These are phyloP conservation scores for Seiridium cupressi DNA, from an alignment of 2,329 filamentous ascomycete species.

Conservation along the genomic window DNA sequence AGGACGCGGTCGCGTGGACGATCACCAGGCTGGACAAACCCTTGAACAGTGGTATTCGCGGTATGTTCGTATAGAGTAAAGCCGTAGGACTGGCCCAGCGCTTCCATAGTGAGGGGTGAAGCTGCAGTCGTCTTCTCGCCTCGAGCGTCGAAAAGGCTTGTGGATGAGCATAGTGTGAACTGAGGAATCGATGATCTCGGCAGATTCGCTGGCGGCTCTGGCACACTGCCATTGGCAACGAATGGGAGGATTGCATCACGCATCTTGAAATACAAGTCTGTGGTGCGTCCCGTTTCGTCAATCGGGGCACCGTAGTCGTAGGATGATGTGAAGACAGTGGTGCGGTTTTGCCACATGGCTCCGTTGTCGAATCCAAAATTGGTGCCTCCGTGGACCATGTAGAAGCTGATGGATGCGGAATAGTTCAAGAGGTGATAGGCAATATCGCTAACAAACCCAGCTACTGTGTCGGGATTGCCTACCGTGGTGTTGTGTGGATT, in stretches of 20 bases:
- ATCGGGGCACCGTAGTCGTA: constrained; percentile 51
- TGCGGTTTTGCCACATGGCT: constrained; percentile 38
- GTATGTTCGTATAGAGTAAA: constrained; percentile 41
- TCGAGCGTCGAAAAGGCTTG: constrained; percentile 35
- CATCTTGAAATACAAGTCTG: constrained; percentile 39
- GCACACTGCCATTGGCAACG: constrained; percentile 32
- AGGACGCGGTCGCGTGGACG: constrained; percentile 38
- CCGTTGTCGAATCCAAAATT: constrained; percentile 49
- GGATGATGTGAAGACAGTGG: constrained; percentile 39
- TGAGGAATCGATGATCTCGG: constrained; percentile 30
- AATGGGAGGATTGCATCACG: constrained; percentile 37
- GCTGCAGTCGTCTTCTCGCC: constrained; percentile 18
- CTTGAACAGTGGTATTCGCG: constrained; percentile 21
- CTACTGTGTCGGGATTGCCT: constrained; percentile 21
- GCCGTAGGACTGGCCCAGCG: constrained; percentile 41
- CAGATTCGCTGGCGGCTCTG: constrained; percentile 31
- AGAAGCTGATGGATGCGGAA: constrained; percentile 43
- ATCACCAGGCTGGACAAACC: constrained; percentile 39
- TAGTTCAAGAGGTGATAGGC: constrained; percentile 35
- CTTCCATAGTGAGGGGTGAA: constrained; percentile 42
- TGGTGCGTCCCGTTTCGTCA: constrained; percentile 46
- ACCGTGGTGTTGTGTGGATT: constrained; percentile 33
- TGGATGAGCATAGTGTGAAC: constrained; percentile 34
- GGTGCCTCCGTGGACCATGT: constrained; percentile 53
- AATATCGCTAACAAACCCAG: constrained; percentile 29